Evolutionary conservation across 78 protist species (phyloP), one percentile per base, ranked within the genome.

Genomic region (Chrysochromulina parva): DNA sequence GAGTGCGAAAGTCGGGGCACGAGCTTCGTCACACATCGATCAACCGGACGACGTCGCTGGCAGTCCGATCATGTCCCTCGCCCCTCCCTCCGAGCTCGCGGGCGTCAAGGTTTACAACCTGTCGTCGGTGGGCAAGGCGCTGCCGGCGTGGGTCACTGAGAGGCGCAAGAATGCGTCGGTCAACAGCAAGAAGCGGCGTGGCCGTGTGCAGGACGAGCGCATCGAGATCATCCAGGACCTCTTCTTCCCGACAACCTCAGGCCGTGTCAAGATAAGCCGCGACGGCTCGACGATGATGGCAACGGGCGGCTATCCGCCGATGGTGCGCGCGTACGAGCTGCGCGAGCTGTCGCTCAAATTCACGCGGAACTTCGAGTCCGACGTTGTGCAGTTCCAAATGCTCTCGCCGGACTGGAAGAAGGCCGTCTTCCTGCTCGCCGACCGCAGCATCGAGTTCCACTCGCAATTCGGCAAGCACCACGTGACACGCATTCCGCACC

Each of bases 221-320:
- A 88, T 98, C 65, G 97, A 97, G 90, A 90, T 99, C 38, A 69
- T 99, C 53, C 99, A 99, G 92, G 99, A 98, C 92, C 93, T 98
- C 26, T 92, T 93, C n/a, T 96, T 98, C 82, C 98, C 98, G 7
- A 80, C 91, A 1, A 86, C 97, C 55, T 91, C 96, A 19, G 47
- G 54, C 11, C 47, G 92, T 62, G 88, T 97, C 22, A 58, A 87
- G 57, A 3, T 96, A n/a, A 67, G 97, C 22, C 81, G 52, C 10
- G 98, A 98, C 86, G 96, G 97, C 14, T 47, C 91, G 74, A 92
- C 94, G 89, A 1, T 98, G 5, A 13, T 92, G 55, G 97, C 97
- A 6, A 90, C 98, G 13, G 99, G 99, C 7, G 60, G 48, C 20
- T 71, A 90, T 67, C 88, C 86, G 22, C 62, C 99, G 47, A 98